phyloP scores from a whole-genome alignment of 2,329 filamentous ascomycete genomes.

The Aspergillus persii region DNA sequence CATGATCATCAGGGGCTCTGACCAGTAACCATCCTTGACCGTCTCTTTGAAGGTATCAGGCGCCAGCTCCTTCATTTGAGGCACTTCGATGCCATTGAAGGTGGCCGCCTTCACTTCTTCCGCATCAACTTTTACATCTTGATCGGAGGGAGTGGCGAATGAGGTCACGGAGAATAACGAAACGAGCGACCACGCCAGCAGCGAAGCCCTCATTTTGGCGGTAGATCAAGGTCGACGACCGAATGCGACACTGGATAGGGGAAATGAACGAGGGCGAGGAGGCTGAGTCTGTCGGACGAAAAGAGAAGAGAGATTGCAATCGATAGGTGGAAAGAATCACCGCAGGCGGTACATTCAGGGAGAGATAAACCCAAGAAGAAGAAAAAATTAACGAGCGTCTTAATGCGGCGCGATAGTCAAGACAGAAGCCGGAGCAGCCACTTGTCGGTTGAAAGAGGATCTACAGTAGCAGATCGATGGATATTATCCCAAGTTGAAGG shows the following conservation, averaged over 20 bases:
- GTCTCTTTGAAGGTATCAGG: slow-evolving; percentile 49
- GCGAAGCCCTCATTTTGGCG: slow-evolving; percentile 38
- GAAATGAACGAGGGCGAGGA: slow-evolving; percentile 19
- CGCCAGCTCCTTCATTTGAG: slow-evolving; percentile 49
- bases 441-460: background rate
- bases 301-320: background rate
- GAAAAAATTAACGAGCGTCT: slow-evolving; percentile 6
- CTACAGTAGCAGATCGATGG: background rate
- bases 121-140: slow-evolving; percentile 14
- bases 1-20: slow-evolving; percentile 15
- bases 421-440: slow-evolving; percentile 10
- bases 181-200: slow-evolving; percentile 37
- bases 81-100: slow-evolving; percentile 54
- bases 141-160: slow-evolving; percentile 29
- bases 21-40: slow-evolving; percentile 55
- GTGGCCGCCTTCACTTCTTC: slow-evolving; percentile 34
- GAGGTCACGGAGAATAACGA: slow-evolving; percentile 36
- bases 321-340: slow-evolving; percentile 21
- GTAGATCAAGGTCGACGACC: slow-evolving; percentile 17
- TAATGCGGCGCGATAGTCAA: slow-evolving; percentile 9
- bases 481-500: background rate
- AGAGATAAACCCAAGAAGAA: too few species aligned
- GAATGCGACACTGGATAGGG: slow-evolving; percentile 8
- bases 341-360: slow-evolving; percentile 28
- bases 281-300: background rate